Evolutionary conservation across 2,329 filamentous ascomycete genomes (phyloP).

Genomic region (Epichloe baconii): DNA sequence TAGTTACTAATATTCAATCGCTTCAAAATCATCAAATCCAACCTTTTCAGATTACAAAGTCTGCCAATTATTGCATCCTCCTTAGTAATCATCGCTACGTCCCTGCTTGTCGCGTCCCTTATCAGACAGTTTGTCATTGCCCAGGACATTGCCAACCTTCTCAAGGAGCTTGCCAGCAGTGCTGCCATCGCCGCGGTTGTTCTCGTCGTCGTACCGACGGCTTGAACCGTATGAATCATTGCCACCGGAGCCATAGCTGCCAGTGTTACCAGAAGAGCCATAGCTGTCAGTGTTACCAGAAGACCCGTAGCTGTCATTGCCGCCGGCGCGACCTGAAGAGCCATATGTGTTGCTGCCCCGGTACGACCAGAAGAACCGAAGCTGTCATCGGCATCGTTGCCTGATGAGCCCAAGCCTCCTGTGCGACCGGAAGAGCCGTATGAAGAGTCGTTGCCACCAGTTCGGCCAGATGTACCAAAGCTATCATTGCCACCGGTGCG

Average conservation of each 20-base stretch:
- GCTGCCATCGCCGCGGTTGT: conserved; percentile 24
- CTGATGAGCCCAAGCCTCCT: conserved; percentile 2
- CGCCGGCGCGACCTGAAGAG: no score
- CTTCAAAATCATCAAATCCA: not conserved
- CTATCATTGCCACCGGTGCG: conserved; percentile 7
- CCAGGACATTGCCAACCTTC: conserved; percentile 38
- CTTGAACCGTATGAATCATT: conserved; percentile 5
- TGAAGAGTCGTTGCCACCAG: not conserved
- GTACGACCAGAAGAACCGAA: conserved; percentile 10
- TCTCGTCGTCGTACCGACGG: not conserved
- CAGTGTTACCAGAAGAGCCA: conserved; percentile 8
- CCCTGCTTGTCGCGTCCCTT: conserved; percentile 31
- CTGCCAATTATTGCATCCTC: not conserved
- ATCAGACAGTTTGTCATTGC: conserved; percentile 22
- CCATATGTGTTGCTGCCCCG: conserved; percentile 4
- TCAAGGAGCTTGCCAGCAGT: conserved; percentile 44
- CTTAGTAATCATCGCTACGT: conserved; percentile 13
- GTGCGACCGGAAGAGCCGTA: conserved; percentile 9
- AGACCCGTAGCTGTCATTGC: conserved; percentile 5
- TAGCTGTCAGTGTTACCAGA: conserved; percentile 10
- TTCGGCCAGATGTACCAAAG: no score
- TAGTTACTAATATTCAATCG: no score
- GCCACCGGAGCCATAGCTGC: conserved; percentile 2
- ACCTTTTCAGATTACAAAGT: no score
- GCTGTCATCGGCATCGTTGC: conserved; percentile 6